Evolutionary conservation across 805 yeast species (phyloP).

Genomic region (Kregervanrija delftensis): DNA sequence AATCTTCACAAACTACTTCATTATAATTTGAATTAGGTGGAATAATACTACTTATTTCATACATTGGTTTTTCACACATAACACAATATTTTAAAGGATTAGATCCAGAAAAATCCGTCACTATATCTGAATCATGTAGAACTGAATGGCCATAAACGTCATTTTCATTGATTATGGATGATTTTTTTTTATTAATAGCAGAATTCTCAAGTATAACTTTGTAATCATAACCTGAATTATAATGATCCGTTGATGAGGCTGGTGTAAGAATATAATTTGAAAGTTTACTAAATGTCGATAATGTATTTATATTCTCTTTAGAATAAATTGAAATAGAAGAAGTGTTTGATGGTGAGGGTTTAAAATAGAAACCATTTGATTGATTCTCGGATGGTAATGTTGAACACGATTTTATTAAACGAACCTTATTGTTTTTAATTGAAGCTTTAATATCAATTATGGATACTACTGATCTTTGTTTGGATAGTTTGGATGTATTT

Average conservation of each 20-base stretch:
- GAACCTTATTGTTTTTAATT: conserved; percentile 11
- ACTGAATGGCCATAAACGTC: conserved; percentile 26
- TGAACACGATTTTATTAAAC: not conserved
- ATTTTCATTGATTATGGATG: conserved; percentile 23
- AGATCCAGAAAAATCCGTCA: conserved; percentile 14
- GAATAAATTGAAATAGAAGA: no score
- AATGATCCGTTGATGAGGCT: conserved; percentile 14
- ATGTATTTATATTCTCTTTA: no score
- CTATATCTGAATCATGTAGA: not conserved
- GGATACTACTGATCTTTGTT: conserved; percentile 24
- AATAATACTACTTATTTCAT: conserved; percentile 44
- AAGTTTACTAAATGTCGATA: no score
- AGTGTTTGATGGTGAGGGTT: no score
- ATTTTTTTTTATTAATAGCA: conserved; percentile 15
- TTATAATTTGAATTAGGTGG: conserved; percentile 24
- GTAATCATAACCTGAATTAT: conserved; percentile 1
- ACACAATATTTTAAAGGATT: conserved; percentile 44
- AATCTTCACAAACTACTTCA: conserved; percentile 58
- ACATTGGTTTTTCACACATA: conserved; percentile 64
- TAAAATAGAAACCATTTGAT: no score
- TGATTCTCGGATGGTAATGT: not conserved
- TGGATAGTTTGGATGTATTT: not conserved
- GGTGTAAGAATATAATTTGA: conserved; percentile 5
- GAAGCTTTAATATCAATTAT: conserved; percentile 29
- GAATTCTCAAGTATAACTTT: conserved; percentile 12